A percentile compares a stretch with the other conserved stretches of the same genome.
These are phyloP conservation scores for Carex myosuroides DNA, from an alignment of 176 grass and related monocot genomes.

Conservation along the genomic window DNA sequence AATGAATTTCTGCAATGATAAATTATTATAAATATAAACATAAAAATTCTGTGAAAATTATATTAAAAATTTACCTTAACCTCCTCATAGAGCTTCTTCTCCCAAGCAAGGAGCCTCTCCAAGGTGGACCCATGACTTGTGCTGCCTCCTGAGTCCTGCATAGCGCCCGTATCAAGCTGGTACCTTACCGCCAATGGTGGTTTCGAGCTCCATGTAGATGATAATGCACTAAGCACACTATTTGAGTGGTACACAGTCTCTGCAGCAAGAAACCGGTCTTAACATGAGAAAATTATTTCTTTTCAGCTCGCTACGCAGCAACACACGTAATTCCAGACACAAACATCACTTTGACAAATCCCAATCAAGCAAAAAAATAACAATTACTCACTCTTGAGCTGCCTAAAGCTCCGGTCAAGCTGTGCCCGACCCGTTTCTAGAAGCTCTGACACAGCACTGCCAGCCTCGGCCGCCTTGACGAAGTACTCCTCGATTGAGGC, in stretches of 20 bases:
- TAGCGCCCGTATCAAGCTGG: conserved; percentile 48
- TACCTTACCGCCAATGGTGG: conserved; percentile 83
- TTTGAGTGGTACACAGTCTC: conserved; percentile 97
- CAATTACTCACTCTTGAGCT: conserved; percentile 70
- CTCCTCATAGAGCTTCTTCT: conserved; percentile 96
- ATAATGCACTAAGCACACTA: conserved; percentile 72
- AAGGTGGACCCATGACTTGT: conserved; percentile 86
- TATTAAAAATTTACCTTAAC: conserved; percentile 60
- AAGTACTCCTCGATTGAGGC: conserved; percentile 88
- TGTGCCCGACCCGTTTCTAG: conserved; percentile 72
- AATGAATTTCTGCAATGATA: not conserved
- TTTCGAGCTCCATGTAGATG: conserved; percentile 81
- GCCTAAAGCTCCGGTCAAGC: conserved; percentile 72
- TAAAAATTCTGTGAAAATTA: not conserved
- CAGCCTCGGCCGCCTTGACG: conserved; percentile 58
- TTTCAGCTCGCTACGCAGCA: not conserved
- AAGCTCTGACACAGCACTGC: conserved; percentile 59
- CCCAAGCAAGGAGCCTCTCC: conserved; percentile 93
- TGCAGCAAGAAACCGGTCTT: conserved; percentile 23
- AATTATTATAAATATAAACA: not conserved
- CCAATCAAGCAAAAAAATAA: not conserved
- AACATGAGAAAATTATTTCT: conserved; percentile 14
- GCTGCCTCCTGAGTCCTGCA: conserved; percentile 52
- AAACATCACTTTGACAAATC: not conserved
- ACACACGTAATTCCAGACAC: not conserved